Evolutionary conservation across 176 grass and related monocot species (phyloP).

Genomic region (Zizania latifolia): DNA sequence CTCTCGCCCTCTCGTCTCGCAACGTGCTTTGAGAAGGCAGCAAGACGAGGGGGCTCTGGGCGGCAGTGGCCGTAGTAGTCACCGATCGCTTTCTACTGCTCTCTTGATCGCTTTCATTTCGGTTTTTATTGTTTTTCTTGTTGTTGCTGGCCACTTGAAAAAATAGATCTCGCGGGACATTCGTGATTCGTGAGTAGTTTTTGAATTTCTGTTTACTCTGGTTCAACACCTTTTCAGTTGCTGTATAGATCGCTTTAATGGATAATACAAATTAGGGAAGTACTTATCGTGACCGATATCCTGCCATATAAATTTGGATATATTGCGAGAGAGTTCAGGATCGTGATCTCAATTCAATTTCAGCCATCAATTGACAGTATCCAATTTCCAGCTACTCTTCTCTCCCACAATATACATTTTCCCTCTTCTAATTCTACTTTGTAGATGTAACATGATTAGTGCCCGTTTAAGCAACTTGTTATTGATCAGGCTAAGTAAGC

Average conservation of each 20-base stretch:
- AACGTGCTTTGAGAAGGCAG: not conserved
- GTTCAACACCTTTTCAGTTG: not conserved
- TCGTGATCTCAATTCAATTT: too few species aligned
- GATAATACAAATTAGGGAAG: not conserved
- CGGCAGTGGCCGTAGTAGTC: conserved; percentile 7
- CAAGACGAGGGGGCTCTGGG: conserved; percentile 8
- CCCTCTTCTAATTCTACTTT: not conserved
- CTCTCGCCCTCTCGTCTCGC: not conserved
- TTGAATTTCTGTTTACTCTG: not conserved
- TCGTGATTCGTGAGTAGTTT: not conserved
- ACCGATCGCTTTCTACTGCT: not conserved
- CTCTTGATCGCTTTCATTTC: not conserved
- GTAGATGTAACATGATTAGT: not conserved
- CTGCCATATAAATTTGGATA: not conserved
- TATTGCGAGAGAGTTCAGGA: not conserved
- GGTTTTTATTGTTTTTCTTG: not conserved
- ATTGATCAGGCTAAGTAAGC: too few species aligned
- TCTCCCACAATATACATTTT: not conserved
- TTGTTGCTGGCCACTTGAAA: not conserved
- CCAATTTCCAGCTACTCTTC: not conserved
- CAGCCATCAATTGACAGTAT: too few species aligned
- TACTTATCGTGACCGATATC: not conserved
- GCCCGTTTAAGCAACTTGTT: too few species aligned
- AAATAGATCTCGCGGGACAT: not conserved
- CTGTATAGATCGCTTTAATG: not conserved